A percentile compares a stretch with the other conserved stretches of the same genome.
phyloP scores from a whole-genome alignment of 2,329 filamentous ascomycete species.

The Colletotrichum sp. region DNA sequence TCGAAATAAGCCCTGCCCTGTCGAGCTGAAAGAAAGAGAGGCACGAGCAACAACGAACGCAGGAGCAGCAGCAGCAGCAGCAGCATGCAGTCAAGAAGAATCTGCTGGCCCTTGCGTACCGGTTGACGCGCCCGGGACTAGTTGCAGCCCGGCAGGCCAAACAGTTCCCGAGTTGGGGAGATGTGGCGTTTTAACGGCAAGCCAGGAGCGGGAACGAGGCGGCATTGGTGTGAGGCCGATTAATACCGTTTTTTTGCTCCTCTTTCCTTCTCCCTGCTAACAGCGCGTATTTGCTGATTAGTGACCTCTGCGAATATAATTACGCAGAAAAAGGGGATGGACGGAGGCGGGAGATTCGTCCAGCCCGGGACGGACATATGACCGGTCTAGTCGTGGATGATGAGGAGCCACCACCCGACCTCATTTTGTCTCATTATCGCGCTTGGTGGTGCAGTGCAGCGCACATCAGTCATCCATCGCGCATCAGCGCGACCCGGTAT shows the following conservation, averaged over 20 bases:
- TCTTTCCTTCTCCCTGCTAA: background rate
- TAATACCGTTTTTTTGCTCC: background rate
- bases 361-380: background rate
- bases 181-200: background rate
- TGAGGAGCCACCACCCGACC: background rate
- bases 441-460: background rate
- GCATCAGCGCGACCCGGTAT: background rate
- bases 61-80: background rate
- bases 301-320: background rate
- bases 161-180: background rate
- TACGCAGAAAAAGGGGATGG: background rate
- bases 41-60: background rate
- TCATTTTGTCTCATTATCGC: background rate
- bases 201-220: background rate
- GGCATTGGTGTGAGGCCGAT: background rate
- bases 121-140: background rate
- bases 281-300: background rate
- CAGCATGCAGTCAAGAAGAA: background rate
- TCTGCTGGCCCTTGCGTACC: background rate
- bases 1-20: background rate
- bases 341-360: background rate
- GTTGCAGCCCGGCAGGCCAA: background rate
- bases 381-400: background rate
- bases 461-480: background rate
- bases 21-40: slow-evolving; percentile 4